Evolutionary conservation across 441 rosid genomes (phyloP).

Genomic region (Aquilaria agallochum): DNA sequence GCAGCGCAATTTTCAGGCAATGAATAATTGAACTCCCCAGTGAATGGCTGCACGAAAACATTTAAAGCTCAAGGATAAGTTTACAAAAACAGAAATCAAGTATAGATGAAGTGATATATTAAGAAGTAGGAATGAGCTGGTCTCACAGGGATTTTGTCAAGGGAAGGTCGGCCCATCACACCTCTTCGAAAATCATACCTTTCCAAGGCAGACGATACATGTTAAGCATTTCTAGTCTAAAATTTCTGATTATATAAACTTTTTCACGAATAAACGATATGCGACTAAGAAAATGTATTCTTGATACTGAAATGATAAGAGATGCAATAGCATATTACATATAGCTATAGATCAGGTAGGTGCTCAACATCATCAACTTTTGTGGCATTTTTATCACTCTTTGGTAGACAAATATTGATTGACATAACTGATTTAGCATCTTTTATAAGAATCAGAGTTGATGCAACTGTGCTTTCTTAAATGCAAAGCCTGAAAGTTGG

Average conservation of each 20-base stretch:
- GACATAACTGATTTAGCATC: slow-evolving; percentile 3
- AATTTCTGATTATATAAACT: too few relatives aligned
- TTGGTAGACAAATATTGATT: neutral
- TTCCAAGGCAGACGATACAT: slow-evolving; percentile 8
- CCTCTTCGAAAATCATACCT: slow-evolving; percentile 45
- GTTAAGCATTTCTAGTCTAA: too few relatives aligned
- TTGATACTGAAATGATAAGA: too few relatives aligned
- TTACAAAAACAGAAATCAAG: neutral
- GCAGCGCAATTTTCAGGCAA: slow-evolving; percentile 35
- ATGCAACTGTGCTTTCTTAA: neutral
- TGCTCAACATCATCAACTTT: too few relatives aligned
- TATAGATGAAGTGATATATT: neutral
- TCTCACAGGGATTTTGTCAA: slow-evolving; percentile 38
- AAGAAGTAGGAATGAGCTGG: slow-evolving; percentile 5
- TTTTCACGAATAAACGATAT: too few relatives aligned
- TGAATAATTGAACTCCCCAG: slow-evolving; percentile 34
- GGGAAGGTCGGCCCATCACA: slow-evolving; percentile 28
- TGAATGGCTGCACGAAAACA: slow-evolving; percentile 27
- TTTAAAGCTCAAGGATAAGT: neutral
- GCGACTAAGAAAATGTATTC: too few relatives aligned
- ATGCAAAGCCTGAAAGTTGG: neutral
- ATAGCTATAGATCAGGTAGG: too few relatives aligned
- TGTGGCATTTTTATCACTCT: too few relatives aligned
- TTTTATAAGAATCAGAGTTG: neutral
- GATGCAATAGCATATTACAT: too few relatives aligned